These are phyloP conservation scores for Cryphonectria japonica DNA, from an alignment of 2,329 filamentous ascomycete species.

Conservation along the genomic window DNA sequence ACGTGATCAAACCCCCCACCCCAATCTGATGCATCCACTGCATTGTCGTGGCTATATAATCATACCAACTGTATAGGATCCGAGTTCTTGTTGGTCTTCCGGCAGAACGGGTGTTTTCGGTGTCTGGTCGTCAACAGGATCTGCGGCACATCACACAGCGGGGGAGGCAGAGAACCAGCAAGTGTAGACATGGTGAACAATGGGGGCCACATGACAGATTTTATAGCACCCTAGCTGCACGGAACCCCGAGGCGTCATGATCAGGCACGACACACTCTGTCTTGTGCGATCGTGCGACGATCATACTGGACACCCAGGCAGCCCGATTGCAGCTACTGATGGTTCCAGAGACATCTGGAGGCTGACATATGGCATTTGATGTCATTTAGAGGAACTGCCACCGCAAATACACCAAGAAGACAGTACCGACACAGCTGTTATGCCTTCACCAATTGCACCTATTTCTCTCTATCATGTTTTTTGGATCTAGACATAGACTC, in stretches of 20 bases:
- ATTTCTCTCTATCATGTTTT: no score
- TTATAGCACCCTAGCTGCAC: background rate
- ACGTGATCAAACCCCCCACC: background rate
- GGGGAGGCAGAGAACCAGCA: slow-evolving; percentile 6
- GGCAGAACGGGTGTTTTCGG: slow-evolving; percentile 19
- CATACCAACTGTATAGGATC: background rate
- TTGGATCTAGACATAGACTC: background rate
- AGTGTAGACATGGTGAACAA: background rate
- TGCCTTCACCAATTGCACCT: no score
- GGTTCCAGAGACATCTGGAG: background rate
- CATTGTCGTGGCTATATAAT: background rate
- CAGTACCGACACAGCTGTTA: background rate
- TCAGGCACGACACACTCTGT: background rate
- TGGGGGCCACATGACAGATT: background rate
- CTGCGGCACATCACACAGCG: slow-evolving; percentile 30
- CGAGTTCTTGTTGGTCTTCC: background rate
- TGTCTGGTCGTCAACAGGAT: slow-evolving; percentile 28
- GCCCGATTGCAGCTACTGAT: background rate
- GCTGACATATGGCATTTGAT: background rate
- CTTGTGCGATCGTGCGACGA: background rate
- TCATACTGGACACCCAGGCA: background rate
- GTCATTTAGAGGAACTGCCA: no score
- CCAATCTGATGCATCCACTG: background rate
- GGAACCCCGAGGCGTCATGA: background rate
- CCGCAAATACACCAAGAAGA: background rate